Percentiles rank a stretch among this genome's conserved stretches.
Evolutionary conservation across 306 rosid species (phyloP).

Genomic region (Inga oerstediana): DNA sequence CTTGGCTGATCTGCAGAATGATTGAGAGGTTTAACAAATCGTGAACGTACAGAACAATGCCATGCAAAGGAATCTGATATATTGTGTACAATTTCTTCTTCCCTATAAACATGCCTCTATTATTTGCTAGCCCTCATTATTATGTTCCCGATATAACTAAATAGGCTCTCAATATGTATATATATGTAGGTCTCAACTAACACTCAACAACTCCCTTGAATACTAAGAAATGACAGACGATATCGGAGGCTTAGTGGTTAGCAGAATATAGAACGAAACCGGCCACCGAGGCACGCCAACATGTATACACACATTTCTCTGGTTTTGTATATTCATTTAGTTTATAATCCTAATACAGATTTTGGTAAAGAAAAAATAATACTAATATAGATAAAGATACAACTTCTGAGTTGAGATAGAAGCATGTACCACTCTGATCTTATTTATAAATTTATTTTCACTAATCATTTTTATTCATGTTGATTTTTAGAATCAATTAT

Average conservation of each 20-base stretch:
- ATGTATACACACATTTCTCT: background rate
- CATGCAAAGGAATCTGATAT: conserved; percentile 18
- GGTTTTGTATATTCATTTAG: too few species aligned
- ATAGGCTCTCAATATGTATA: background rate
- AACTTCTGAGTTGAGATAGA: conserved; percentile 17
- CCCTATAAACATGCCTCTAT: background rate
- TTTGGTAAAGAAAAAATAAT: too few species aligned
- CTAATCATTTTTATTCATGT: too few species aligned
- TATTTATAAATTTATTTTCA: too few species aligned
- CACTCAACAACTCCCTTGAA: conserved; percentile 25
- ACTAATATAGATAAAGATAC: background rate
- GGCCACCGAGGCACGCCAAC: background rate
- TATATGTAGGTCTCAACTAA: conserved; percentile 13
- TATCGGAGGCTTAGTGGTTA: background rate
- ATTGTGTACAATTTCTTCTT: background rate
- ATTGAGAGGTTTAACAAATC: background rate
- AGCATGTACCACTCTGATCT: background rate
- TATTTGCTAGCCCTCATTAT: background rate
- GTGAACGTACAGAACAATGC: conserved; percentile 19
- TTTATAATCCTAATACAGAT: too few species aligned
- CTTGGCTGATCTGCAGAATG: background rate
- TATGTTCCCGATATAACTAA: background rate
- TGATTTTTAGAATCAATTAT: too few species aligned
- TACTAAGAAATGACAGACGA: conserved; percentile 15
- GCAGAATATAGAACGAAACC: conserved; percentile 4